Evolutionary conservation across 108 stramenopile species (phyloP).

Genomic region (Cyclostephanos invisitatus): DNA sequence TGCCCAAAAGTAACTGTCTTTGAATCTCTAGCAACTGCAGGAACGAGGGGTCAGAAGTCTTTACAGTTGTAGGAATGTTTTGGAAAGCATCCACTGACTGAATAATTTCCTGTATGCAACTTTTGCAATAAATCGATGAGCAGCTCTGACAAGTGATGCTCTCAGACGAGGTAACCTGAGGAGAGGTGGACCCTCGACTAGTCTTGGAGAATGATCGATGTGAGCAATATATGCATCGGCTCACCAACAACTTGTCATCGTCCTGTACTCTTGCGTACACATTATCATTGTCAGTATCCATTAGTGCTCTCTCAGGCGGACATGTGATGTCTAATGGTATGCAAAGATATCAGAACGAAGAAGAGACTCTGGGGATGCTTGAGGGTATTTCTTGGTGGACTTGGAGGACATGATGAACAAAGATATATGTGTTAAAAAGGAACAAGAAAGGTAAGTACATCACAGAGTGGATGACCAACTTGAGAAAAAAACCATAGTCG

Average conservation of each 20-base stretch:
- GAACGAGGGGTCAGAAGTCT: neutral
- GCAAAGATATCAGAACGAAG: no score
- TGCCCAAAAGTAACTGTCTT: neutral
- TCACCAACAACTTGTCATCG: neutral
- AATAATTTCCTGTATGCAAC: neutral
- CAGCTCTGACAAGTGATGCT: neutral
- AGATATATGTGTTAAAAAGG: no score
- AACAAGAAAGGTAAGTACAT: no score
- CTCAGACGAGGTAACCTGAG: neutral
- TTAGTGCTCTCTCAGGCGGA: neutral
- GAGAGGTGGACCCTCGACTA: neutral
- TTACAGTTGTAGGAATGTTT: neutral
- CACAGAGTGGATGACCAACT: no score
- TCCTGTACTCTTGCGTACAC: neutral
- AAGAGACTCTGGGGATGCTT: no score
- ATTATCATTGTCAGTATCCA: neutral
- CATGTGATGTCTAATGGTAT: neutral
- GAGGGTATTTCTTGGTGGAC: no score
- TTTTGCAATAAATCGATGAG: neutral
- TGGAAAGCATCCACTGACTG: neutral
- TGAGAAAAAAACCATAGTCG: no score
- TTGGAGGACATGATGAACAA: no score
- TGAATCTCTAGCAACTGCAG: neutral
- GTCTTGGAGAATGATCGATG: neutral
- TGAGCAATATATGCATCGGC: neutral